Evolutionary conservation across 108 stramenopile species (phyloP).

Genomic region (Nitzschia putrida): DNA sequence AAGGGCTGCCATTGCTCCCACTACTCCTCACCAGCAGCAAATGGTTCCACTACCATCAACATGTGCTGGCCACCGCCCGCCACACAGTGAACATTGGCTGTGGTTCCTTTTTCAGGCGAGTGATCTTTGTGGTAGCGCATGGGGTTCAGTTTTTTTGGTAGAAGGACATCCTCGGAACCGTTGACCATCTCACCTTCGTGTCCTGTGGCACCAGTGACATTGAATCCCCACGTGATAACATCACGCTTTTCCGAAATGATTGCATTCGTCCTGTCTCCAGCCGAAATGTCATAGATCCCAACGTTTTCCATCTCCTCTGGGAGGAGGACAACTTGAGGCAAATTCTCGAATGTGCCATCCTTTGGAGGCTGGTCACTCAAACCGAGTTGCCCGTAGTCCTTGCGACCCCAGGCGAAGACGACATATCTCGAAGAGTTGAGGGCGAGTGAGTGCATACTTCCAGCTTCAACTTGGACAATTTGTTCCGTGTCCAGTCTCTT

Average conservation of each 20-base stretch:
- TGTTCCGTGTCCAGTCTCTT: slow-evolving; percentile 43
- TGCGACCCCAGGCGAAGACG: slow-evolving; percentile 79
- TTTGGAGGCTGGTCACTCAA: neutral
- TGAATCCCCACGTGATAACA: slow-evolving; percentile 93
- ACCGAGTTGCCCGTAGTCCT: slow-evolving; percentile 88
- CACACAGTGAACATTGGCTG: slow-evolving; percentile 34
- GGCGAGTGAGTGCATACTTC: slow-evolving; percentile 73
- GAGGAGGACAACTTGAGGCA: slow-evolving; percentile 51
- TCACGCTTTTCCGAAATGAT: slow-evolving; percentile 66
- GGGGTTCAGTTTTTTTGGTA: slow-evolving; percentile 42
- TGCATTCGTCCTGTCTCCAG: slow-evolving; percentile 61
- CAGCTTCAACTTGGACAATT: slow-evolving; percentile 71
- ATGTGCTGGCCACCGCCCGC: slow-evolving; percentile 67
- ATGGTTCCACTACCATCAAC: slow-evolving; percentile 34
- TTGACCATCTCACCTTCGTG: slow-evolving; percentile 34
- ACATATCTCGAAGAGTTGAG: slow-evolving; percentile 55
- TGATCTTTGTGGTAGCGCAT: slow-evolving; percentile 12
- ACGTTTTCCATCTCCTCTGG: slow-evolving; percentile 25
- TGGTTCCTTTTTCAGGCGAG: slow-evolving; percentile 12
- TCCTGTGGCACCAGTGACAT: slow-evolving; percentile 59
- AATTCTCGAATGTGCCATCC: slow-evolving; percentile 13
- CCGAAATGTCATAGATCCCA: slow-evolving; percentile 21
- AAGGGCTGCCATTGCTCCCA: neutral
- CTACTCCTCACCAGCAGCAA: too few relatives aligned
- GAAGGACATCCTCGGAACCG: slow-evolving; percentile 35